Conservation (phyloP, 2,329 filamentous ascomycete species). For the Cladobotryum mycophilum region DNA sequence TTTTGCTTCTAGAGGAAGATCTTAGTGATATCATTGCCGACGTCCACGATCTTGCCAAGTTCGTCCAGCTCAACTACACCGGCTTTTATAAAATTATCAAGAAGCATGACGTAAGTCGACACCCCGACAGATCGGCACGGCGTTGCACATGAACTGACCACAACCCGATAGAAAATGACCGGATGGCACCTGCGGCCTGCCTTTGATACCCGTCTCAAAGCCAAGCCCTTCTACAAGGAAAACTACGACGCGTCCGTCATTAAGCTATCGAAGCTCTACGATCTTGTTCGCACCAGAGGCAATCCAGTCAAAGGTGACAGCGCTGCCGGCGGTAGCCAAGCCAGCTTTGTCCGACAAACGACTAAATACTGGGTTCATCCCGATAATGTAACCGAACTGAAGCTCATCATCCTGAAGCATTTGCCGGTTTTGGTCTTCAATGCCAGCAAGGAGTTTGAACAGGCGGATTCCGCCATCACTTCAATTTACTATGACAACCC, state of each 20-base stretch:
- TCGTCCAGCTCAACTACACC: slow-evolving; percentile 96
- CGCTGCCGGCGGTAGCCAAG: slow-evolving; percentile 82
- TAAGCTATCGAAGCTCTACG: slow-evolving; percentile 90
- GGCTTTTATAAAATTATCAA: slow-evolving; percentile 99
- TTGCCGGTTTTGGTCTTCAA: slow-evolving; percentile 97
- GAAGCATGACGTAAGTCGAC: slow-evolving; percentile 81
- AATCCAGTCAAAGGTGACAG: slow-evolving; percentile 91
- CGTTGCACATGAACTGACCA: slow-evolving; percentile 16
- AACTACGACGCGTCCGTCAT: slow-evolving; percentile 97
- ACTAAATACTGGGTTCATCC: slow-evolving; percentile 99
- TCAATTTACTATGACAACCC: slow-evolving; percentile 99
- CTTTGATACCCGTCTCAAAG: slow-evolving; percentile 91
- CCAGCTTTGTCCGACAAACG: slow-evolving; percentile 92
- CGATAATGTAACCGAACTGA: slow-evolving; percentile 96
- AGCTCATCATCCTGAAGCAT: slow-evolving; percentile 96
- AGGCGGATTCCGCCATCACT: slow-evolving; percentile 86
- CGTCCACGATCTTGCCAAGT: slow-evolving; percentile 96
- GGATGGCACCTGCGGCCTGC: slow-evolving; percentile 88
- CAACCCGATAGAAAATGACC: slow-evolving; percentile 71
- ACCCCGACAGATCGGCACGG: neutral
- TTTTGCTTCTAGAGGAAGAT: slow-evolving; percentile 87
- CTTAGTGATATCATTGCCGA: slow-evolving; percentile 97
- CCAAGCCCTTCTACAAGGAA: slow-evolving; percentile 97
- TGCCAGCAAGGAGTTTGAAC: slow-evolving; percentile 90
- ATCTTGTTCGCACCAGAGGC: slow-evolving; percentile 85